phyloP scores from a whole-genome alignment of 2,329 filamentous ascomycete genomes.

The Teratosphaeria nubilosa region DNA sequence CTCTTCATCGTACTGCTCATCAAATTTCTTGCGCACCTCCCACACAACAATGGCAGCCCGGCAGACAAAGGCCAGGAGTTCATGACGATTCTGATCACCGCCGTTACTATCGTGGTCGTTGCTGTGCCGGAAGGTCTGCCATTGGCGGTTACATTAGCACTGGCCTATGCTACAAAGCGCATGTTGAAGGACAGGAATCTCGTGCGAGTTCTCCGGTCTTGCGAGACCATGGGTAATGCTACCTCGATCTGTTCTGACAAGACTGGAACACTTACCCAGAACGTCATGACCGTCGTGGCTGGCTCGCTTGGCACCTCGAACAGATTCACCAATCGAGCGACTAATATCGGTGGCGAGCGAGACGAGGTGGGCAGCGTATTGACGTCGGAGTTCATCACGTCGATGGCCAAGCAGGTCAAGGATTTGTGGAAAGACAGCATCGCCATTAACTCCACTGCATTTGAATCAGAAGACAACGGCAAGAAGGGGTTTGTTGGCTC shows the following conservation, averaged over 20 bases:
- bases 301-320: slow-evolving; percentile 54
- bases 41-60: slow-evolving; percentile 42
- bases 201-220: slow-evolving; percentile 57
- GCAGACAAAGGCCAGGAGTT: slow-evolving; percentile 68
- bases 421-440: slow-evolving; percentile 53
- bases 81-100: slow-evolving; percentile 52
- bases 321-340: slow-evolving; percentile 41
- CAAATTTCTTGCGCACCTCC: slow-evolving; percentile 65
- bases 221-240: slow-evolving; percentile 63
- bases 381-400: slow-evolving; percentile 41
- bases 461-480: slow-evolving; percentile 54
- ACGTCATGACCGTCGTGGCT: slow-evolving; percentile 67
- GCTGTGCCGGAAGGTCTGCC: slow-evolving; percentile 58
- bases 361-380: slow-evolving; percentile 39
- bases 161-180: slow-evolving; percentile 57
- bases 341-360: slow-evolving; percentile 24
- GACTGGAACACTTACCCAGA: slow-evolving; percentile 64
- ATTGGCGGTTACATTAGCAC: slow-evolving; percentile 56
- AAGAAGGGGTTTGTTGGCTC: slow-evolving; percentile 57
- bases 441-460: slow-evolving; percentile 59
- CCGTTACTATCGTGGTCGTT: slow-evolving; percentile 59
- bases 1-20: slow-evolving; percentile 81
- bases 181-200: slow-evolving; percentile 63
- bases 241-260: slow-evolving; percentile 74
- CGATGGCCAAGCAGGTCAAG: slow-evolving; percentile 39